Conservation (phyloP, 1,284 basidiomycete genomes). For the Puccinia hordei region DNA sequence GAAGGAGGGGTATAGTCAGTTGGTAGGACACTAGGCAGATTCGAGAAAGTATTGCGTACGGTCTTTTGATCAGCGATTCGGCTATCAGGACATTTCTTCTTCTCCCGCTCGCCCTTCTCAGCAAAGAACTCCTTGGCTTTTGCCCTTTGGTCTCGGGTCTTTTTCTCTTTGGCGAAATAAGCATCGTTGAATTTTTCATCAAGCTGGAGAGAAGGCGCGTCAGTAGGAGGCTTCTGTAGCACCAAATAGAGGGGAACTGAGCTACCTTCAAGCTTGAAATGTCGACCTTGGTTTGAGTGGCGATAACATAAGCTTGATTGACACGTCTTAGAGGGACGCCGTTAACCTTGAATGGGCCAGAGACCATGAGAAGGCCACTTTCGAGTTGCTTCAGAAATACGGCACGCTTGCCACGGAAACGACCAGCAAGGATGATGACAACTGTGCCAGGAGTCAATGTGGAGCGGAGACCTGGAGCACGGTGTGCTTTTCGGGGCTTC, state of each 20-base stretch:
- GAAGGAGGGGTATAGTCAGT: slow-evolving; percentile 14
- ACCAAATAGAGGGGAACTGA: slow-evolving; percentile 52
- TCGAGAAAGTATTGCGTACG: slow-evolving; percentile 4
- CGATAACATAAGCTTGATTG: slow-evolving; percentile 98
- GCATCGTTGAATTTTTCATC: slow-evolving; percentile 85
- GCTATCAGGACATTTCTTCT: slow-evolving; percentile 83
- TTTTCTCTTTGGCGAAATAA: slow-evolving; percentile 84
- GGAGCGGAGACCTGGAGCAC: slow-evolving; percentile 75
- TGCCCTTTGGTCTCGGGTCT: slow-evolving; percentile 68
- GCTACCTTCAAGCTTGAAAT: slow-evolving; percentile 74
- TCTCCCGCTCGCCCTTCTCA: slow-evolving; percentile 87
- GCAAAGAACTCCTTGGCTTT: slow-evolving; percentile 96
- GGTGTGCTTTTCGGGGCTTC: slow-evolving; percentile 81
- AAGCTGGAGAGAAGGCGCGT: slow-evolving; percentile 53
- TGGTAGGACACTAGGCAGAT: not conserved
- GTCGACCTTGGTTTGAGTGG: slow-evolving; percentile 94
- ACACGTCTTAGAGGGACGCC: slow-evolving; percentile 97
- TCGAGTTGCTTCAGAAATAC: slow-evolving; percentile 97
- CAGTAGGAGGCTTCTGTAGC: slow-evolving; percentile 16
- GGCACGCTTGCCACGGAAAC: slow-evolving; percentile 97
- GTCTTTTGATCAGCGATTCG: slow-evolving; percentile 91
- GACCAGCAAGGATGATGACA: slow-evolving; percentile 94
- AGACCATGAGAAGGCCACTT: slow-evolving; percentile 90
- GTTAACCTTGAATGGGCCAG: slow-evolving; percentile 97
- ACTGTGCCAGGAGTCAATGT: slow-evolving; percentile 93